Evolutionary conservation across 345 rosid species (phyloP), one percentile per base, ranked within the genome.

Genomic region (Eucalyptus erythrocorys): DNA sequence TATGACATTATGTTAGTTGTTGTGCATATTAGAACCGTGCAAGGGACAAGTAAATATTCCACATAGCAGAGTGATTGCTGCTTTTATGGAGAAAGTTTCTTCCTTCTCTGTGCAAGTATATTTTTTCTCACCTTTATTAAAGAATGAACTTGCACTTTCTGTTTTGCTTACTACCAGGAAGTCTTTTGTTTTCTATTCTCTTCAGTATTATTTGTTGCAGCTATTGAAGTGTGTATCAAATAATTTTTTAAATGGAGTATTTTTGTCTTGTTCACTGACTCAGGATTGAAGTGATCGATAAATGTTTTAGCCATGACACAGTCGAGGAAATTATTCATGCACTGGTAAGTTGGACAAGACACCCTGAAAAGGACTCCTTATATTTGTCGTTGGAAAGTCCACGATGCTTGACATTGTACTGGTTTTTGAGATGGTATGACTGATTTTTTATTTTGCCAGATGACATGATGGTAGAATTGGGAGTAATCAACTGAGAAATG

Each of bases 311-410:
- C 88, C 97, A 93, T 86, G 99, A 96, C 90, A 94, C 98, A 43
- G 93, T 97, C 40, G 98, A 97, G 92, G 98, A 98, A 93, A 98
- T 98, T 88, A 90, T 94, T 85, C 94, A 94, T 87, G 96, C 97
- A 82, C 87, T 96, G 97, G 99, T 98, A 90, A 91, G 97, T 87
- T 81, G 87, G 89, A n/a, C 2, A 0, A 37, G 55, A 8, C 2
- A 66, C 22, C 76, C 79, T 66, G 10, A 9, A 84, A 48, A 30
- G 57, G 86, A 82, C 50, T 66, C n/a, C 30, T 24, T 24, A 5
- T 5, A 0, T 55, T 24, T 24, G 5, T 49, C 0, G 10, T n/a
- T n/a, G 21, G 37, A 15, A n/a, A n/a, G 37, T n/a, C 21, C 10
- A 6, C 1, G 0, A n/a, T 64, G 76, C 76, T 64, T 64, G 34